phyloP scores from a whole-genome alignment of 306 rosid species.

The Styphnolobium japonicum region DNA sequence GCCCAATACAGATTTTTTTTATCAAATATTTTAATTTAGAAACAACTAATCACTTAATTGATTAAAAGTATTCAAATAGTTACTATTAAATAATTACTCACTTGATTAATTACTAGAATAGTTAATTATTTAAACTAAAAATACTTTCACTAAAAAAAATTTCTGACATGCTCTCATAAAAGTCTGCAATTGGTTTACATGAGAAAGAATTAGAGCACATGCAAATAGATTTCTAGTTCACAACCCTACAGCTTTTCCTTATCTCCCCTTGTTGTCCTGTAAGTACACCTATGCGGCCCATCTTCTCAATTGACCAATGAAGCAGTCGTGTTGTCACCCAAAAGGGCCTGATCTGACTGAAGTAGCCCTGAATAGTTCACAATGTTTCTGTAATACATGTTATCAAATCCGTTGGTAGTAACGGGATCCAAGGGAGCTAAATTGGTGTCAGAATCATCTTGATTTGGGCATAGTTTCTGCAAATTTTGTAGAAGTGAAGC shows the following conservation, averaged over 20 bases:
- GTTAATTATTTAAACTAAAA: too few relatives aligned
- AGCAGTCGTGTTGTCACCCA: slow-evolving; percentile 45
- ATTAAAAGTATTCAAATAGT: too few relatives aligned
- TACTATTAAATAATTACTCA: too few relatives aligned
- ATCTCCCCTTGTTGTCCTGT: slow-evolving; percentile 54
- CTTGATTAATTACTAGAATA: too few relatives aligned
- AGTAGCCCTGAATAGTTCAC: slow-evolving; percentile 55
- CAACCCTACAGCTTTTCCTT: slow-evolving; percentile 60
- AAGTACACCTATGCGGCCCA: slow-evolving; percentile 54
- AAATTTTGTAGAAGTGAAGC: slow-evolving; percentile 31
- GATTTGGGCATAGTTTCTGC: slow-evolving; percentile 44
- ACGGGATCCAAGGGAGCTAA: slow-evolving; percentile 46
- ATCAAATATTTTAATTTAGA: too few relatives aligned
- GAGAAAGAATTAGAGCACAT: neutral
- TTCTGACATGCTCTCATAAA: neutral
- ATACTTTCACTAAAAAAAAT: too few relatives aligned
- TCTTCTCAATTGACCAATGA: slow-evolving; percentile 53
- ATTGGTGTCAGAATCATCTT: slow-evolving; percentile 37
- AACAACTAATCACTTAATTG: too few relatives aligned
- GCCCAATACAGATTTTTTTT: too few relatives aligned
- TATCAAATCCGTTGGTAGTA: slow-evolving; percentile 49
- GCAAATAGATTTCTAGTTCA: slow-evolving; percentile 30
- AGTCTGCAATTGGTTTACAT: neutral
- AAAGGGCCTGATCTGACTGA: slow-evolving; percentile 56
- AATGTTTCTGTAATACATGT: slow-evolving; percentile 53